Evolutionary conservation across 2,329 filamentous ascomycete species (phyloP).

Genomic region (Aspergillus pseudonomiae): DNA sequence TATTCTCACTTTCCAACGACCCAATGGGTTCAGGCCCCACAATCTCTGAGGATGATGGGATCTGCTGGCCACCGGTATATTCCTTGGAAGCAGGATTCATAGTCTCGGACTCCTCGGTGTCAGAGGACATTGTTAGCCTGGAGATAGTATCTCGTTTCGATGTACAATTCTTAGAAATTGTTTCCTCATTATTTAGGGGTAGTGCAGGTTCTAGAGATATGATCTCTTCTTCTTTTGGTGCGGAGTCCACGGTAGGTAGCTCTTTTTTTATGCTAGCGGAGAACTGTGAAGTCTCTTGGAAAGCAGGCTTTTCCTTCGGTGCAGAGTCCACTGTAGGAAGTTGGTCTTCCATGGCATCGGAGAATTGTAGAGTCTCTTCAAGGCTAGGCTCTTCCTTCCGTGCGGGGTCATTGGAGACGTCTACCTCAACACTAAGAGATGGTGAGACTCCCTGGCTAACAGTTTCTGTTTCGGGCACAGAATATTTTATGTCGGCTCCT

Average conservation of each 20-base stretch:
- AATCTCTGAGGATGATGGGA: not conserved
- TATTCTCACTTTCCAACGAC: not conserved
- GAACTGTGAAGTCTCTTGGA: not conserved
- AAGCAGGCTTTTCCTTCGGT: not conserved
- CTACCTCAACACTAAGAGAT: not conserved
- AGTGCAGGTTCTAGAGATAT: not conserved
- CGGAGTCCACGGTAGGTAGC: no score
- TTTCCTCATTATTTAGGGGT: not conserved
- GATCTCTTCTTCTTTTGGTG: not conserved
- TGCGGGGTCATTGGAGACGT: not conserved
- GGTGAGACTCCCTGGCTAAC: not conserved
- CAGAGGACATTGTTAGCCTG: slow-evolving; percentile 14
- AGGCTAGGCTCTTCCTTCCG: not conserved
- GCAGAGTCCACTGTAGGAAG: not conserved
- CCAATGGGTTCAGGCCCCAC: not conserved
- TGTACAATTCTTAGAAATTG: not conserved
- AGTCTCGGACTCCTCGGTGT: not conserved
- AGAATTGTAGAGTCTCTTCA: not conserved
- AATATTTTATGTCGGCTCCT: no score
- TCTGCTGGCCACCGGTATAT: not conserved
- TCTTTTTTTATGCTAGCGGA: not conserved
- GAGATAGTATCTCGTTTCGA: not conserved
- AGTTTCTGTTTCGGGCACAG: not conserved
- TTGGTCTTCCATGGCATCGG: not conserved
- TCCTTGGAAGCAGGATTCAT: not conserved